Base-by-base conservation (phyloP, 1,139 yeast genomes). In the Geotrichum histeridarum region DNA sequence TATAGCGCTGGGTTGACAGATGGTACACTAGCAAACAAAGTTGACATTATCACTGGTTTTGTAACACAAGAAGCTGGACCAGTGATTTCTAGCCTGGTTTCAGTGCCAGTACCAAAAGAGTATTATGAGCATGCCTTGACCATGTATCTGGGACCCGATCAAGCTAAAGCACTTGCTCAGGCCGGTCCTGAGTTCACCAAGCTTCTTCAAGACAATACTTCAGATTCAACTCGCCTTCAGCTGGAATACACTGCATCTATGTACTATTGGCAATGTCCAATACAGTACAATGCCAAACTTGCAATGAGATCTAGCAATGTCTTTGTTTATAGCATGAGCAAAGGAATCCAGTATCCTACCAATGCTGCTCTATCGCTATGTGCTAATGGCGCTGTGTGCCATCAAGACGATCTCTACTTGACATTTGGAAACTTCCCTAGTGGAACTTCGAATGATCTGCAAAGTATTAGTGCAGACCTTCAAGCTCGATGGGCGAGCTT, bases 401-500 rank as follows among this genome's bases (percentile, higher is more conserved):
- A 68, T 50, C 65, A 67, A 52, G 69, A 67, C 44, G 72, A 68
- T 50, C 52, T 67, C 30, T 62, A 61, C 39, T 59, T 64, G 11
- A 58, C 64, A 4, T 67, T 67, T 57, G 70, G 70, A 9, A 67
- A 69, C 2, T 66, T 58, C 45, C 45, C 58, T 32, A 9, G 50
- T 2, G 44, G 57, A 8, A 38, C 60, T 2, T 59, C 58, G 2
- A 46, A 61, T 12, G 38, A 60, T 1, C 53, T 59, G 15, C 64
- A 64, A 50, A 50, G 52, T 4, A 51, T 67, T 22, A 58, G 63
- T 30, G 37, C 27, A 8, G 63, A 65, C 47, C 58, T 68, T 4
- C 70, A 67, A 53, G 51, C 56, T 4, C 59, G 69, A 30, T 68
- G 71, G 71, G 63, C 62, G 7, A 48, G 55, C 14, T 68, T 67